phyloP scores from a whole-genome alignment of 768 basidiomycete genomes.

The Auricularia heimuer region DNA sequence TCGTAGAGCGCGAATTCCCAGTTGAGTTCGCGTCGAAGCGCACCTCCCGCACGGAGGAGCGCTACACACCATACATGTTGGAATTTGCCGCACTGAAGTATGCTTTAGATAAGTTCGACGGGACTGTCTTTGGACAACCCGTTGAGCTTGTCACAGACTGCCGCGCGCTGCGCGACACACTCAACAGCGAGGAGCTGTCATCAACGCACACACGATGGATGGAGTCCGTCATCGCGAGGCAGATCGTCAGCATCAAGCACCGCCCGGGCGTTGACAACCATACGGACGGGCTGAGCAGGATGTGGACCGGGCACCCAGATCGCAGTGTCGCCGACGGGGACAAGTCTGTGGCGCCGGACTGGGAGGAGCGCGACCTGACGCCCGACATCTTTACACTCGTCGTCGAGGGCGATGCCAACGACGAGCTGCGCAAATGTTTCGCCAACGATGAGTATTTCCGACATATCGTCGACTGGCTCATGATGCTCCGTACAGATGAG shows the following conservation, averaged over 20 bases:
- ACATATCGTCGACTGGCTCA: constrained; percentile 10
- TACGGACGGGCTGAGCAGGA: constrained; percentile 17
- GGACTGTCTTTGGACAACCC: constrained; percentile 4
- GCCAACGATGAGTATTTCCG: constrained; percentile 8
- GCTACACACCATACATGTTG: no score
- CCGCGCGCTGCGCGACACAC: constrained; percentile 23
- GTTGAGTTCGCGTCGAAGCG: constrained; percentile 23
- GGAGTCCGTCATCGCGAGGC: constrained; percentile 22
- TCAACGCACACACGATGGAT: constrained; percentile 25
- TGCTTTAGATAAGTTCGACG: constrained; percentile 18
- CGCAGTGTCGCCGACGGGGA: constrained; percentile 9
- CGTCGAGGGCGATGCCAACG: no score
- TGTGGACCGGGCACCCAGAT: background rate
- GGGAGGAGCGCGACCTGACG: constrained; percentile 14
- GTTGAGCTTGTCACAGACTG: constrained; percentile 29
- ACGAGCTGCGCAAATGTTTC: constrained; percentile 2
- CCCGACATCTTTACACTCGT: constrained; percentile 5
- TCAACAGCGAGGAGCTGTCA: constrained; percentile 7
- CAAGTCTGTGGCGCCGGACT: constrained; percentile 19
- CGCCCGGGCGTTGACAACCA: constrained; percentile 14
- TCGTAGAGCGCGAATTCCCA: constrained; percentile 16
- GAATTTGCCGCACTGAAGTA: background rate
- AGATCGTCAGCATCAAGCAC: constrained; percentile 17
- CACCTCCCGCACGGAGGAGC: no score
- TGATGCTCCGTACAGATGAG: background rate